Base-by-base conservation (phyloP, 1,139 yeast species). In the Pichia sp. region DNA sequence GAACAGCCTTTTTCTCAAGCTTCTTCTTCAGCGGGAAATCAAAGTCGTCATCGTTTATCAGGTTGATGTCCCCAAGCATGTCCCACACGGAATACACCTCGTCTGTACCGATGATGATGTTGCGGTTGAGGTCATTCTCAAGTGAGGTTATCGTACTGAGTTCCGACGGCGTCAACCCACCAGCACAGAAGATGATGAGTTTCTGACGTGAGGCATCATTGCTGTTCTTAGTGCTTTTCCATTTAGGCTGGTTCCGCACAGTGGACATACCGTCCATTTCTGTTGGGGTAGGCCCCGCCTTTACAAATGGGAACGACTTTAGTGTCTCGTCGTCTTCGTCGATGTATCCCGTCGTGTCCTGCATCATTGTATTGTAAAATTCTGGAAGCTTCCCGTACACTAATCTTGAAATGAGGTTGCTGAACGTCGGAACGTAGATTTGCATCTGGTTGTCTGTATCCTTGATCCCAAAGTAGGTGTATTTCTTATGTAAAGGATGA, bases 151-250 rank as follows among this genome's bases (percentile, higher is more conserved):
- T 84, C 6, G 90, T 78, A 56, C 95, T 79, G 46, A 87, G 73
- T 68, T 95, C 99, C 3, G 92, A 80, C 61, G 86, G 83, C 0
- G 98, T 90, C 44, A 88, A 73, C 10, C 99, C 99, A 27, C 99
- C 99, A 1, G 95, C 87, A 43, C 91, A 80, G 66, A 84, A 93
- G 58, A 91, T 83, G 63, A 92, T 81, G 8, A 92, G 45, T 41
- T 64, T 66, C 33, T 64, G 68, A 41, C 63, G 61, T 6, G 60
- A 56, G 14, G 55, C 43, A 45, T 63, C 64, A 24, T 50, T 56
- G 20, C 50, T 41, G n/a, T 59, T 61, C 17, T 59, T 61, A 2
- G 63, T 53, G 47, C 63, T 64, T 49, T 66, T 66, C 67, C 69
- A 64, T 55, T 62, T 64, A 6, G 69, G 68, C 52, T 63, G 65